Conservation (phyloP, 177 flowering plant genomes). For the Telopea speciosissima region DNA sequence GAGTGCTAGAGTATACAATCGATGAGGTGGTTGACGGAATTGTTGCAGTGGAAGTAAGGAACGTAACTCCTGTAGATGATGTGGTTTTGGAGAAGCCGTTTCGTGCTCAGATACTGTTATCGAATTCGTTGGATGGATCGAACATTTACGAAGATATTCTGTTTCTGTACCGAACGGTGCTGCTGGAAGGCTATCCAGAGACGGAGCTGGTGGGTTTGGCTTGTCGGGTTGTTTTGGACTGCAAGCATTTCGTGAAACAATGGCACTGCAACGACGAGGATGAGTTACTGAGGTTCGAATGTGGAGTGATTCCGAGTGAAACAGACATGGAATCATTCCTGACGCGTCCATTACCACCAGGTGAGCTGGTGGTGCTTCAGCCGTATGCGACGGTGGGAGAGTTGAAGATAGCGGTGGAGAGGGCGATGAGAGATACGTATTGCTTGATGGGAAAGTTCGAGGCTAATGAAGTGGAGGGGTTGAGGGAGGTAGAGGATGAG, state of each 20-base stretch:
- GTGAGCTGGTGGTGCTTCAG: conserved; percentile 56
- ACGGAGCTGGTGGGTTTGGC: conserved; percentile 33
- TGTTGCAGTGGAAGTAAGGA: neutral
- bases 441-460: conserved; percentile 37
- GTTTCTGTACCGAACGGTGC: conserved; percentile 37
- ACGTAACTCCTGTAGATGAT: neutral
- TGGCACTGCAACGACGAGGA: conserved; percentile 73
- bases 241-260: conserved; percentile 68
- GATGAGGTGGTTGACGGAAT: conserved; percentile 24
- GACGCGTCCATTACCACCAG: conserved; percentile 19
- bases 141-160: conserved; percentile 45
- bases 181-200: conserved; percentile 36
- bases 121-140: conserved; percentile 16
- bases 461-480: conserved; percentile 41
- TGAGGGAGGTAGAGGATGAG: conserved; percentile 37
- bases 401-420: conserved; percentile 44
- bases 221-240: conserved; percentile 38
- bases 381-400: conserved; percentile 61
- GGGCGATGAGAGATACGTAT: conserved; percentile 66
- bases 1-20: conserved; percentile 55
- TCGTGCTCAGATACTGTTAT: neutral
- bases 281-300: conserved; percentile 43
- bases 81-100: neutral
- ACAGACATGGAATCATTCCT: conserved; percentile 17
- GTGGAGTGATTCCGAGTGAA: conserved; percentile 31